A percentile compares a stretch with the other conserved stretches of the same genome.
Conservation (phyloP, 805 yeast species). For the Yamadazyma takamatsuzukensis region DNA sequence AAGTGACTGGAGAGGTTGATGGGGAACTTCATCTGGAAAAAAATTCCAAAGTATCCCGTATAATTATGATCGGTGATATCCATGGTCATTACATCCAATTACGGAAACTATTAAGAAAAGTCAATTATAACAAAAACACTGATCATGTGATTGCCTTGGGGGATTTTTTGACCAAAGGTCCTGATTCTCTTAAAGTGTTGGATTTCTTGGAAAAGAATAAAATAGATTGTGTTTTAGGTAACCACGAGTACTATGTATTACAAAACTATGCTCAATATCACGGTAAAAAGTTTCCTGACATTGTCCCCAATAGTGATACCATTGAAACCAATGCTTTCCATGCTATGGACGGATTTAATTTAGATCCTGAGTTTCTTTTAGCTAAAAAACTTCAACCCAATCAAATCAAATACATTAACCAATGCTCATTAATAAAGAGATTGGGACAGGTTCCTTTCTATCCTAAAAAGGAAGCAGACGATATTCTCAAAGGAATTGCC, state of each 20-base stretch:
- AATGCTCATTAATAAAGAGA: slow-evolving; percentile 60
- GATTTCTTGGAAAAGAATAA: slow-evolving; percentile 57
- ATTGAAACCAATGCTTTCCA: slow-evolving; percentile 1
- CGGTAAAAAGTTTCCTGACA: slow-evolving; percentile 36
- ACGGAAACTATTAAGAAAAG: slow-evolving; percentile 46
- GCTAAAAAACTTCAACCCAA: slow-evolving; percentile 55
- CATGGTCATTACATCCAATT: slow-evolving; percentile 74
- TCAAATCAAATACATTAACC: slow-evolving; percentile 58
- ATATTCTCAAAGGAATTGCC: slow-evolving; percentile 19
- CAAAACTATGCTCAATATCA: slow-evolving; percentile 62
- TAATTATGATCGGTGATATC: slow-evolving; percentile 79
- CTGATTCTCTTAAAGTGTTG: slow-evolving; percentile 64
- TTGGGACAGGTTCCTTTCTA: slow-evolving; percentile 58
- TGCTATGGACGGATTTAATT: slow-evolving; percentile 18
- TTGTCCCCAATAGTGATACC: slow-evolving; percentile 13
- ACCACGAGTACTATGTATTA: slow-evolving; percentile 77
- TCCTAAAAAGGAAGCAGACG: slow-evolving; percentile 19
- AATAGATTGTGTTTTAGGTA: slow-evolving; percentile 78
- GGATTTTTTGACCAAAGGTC: slow-evolving; percentile 84
- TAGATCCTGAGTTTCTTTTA: slow-evolving; percentile 38
- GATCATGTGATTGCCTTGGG: slow-evolving; percentile 75
- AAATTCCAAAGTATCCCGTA: slow-evolving; percentile 33
- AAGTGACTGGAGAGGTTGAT: not conserved
- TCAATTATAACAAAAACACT: slow-evolving; percentile 39
- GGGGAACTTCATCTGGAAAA: not conserved